These are phyloP conservation scores for Psilocybe mexicana DNA, from an alignment of 1,284 basidiomycete genomes.

Conservation along the genomic window DNA sequence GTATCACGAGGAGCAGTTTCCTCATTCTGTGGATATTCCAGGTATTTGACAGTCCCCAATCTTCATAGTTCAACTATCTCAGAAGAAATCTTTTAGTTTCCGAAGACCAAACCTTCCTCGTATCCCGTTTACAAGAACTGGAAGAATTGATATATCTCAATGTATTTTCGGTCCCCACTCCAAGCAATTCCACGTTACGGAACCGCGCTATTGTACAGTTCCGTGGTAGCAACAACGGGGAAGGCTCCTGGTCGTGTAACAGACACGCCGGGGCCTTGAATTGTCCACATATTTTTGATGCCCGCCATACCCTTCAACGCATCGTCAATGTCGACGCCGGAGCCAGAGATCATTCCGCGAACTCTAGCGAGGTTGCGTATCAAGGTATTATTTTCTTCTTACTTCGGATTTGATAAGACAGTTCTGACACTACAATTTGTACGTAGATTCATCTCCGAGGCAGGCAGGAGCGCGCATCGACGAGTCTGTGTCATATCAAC, in stretches of 20 bases:
- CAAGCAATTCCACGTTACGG: slow-evolving; percentile 3
- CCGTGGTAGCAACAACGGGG: slow-evolving; percentile 9
- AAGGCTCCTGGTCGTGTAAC: slow-evolving; percentile 15
- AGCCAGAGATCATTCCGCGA: slow-evolving; percentile 6
- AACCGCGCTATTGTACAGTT: slow-evolving; percentile 16
- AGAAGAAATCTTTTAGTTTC: too few species aligned
- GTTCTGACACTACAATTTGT: too few species aligned
- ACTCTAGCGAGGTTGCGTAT: background rate
- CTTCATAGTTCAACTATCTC: too few species aligned
- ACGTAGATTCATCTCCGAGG: background rate
- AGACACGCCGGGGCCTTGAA: background rate
- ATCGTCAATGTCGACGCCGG: slow-evolving; percentile 1
- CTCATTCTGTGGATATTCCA: background rate
- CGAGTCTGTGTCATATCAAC: slow-evolving; percentile 11
- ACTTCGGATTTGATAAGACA: too few species aligned
- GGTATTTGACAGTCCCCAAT: too few species aligned
- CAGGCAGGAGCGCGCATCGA: background rate
- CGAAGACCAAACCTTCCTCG: slow-evolving; percentile 3
- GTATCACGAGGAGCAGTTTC: background rate
- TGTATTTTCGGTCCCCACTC: slow-evolving; percentile 11
- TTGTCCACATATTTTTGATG: slow-evolving; percentile 13
- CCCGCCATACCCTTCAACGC: slow-evolving; percentile 11
- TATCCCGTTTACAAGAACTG: slow-evolving; percentile 3
- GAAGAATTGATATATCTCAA: slow-evolving; percentile 4
- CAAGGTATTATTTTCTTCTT: background rate